Evolutionary conservation across 1,284 basidiomycete species (phyloP), one percentile per base, ranked within the genome.

Genomic region (Ceratobasidium sp.): DNA sequence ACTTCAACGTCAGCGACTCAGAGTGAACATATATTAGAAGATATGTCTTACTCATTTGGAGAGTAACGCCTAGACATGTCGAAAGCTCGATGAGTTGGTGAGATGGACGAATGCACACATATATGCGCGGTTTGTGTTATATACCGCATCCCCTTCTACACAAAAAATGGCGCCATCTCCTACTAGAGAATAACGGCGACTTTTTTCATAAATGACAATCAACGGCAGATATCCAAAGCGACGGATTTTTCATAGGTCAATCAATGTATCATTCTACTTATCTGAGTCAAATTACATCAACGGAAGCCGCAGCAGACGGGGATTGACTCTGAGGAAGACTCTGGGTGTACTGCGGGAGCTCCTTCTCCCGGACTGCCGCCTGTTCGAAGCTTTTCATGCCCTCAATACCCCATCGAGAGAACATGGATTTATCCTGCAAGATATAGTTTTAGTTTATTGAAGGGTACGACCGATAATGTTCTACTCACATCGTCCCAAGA

Each of bases 321-420:
- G 43, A 32, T 32, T 11, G 23, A 18, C 54, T 69, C 54, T 69
- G 52, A 11, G 54, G 59, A n/a, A n/a, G n/a, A n/a, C n/a, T n/a
- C n/a, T n/a, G n/a, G 8, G 63, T 30, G n/a, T 61, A 72, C 3
- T 58, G 70, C 35, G 61, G 70, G 41, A 72, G 58, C 80, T 91
- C 90, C 79, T 90, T 88, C 73, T 80, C 81, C 32, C 83, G 84
- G 52, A 89, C 84, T 73, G 82, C 85, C 23, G 80, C 79, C 77
- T 92, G 89, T 77, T 93, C 89, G 79, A 96, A 98, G 80, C 93
- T 95, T 73, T 85, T 84, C 94, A 98, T 95, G 30, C 96, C 95
- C 73, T 91, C 85, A 41, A 99, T 84, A 43, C 97, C 97, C 96
- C 95, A 98, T 73, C 95, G 88, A 7, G 82, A 85, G 86, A 98